A percentile compares a stretch with the other conserved stretches of the same genome.
Evolutionary conservation across 2,329 filamentous ascomycete species (phyloP).

Genomic region (Calonectria honghensis): DNA sequence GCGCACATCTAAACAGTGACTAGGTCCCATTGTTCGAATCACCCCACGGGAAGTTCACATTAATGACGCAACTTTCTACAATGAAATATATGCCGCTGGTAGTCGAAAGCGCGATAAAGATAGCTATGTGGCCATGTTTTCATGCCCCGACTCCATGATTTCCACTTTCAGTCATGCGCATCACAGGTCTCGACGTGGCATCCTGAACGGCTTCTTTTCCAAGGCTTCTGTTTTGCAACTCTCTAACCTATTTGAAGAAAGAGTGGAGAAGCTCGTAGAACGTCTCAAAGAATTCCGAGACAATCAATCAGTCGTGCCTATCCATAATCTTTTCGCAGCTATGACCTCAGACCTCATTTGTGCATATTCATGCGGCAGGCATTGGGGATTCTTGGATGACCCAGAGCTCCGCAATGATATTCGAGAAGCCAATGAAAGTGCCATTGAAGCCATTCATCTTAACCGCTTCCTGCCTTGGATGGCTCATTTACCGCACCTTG

Average conservation of each 20-base stretch:
- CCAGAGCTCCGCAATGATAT: background rate
- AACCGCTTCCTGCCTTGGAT: background rate
- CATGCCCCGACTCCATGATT: background rate
- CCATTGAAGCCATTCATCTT: background rate
- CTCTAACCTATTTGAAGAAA: background rate
- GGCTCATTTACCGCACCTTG: background rate
- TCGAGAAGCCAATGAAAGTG: background rate
- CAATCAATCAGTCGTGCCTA: background rate
- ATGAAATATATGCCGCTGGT: background rate
- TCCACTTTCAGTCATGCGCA: background rate
- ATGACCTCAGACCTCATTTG: background rate
- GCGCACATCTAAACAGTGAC: background rate
- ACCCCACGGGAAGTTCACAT: background rate
- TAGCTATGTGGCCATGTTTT: background rate
- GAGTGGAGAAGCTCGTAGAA: background rate
- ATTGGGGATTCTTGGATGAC: constrained; percentile 2
- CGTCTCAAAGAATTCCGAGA: background rate
- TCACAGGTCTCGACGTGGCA: constrained; percentile 1
- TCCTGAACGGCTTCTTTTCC: background rate
- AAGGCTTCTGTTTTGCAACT: background rate
- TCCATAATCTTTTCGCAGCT: background rate
- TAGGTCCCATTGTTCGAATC: background rate
- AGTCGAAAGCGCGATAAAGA: constrained; percentile 3
- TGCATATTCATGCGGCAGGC: background rate
- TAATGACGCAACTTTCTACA: background rate